Evolutionary conservation across 2,329 filamentous ascomycete species (phyloP).

Genomic region (Fonsecaea erecta): DNA sequence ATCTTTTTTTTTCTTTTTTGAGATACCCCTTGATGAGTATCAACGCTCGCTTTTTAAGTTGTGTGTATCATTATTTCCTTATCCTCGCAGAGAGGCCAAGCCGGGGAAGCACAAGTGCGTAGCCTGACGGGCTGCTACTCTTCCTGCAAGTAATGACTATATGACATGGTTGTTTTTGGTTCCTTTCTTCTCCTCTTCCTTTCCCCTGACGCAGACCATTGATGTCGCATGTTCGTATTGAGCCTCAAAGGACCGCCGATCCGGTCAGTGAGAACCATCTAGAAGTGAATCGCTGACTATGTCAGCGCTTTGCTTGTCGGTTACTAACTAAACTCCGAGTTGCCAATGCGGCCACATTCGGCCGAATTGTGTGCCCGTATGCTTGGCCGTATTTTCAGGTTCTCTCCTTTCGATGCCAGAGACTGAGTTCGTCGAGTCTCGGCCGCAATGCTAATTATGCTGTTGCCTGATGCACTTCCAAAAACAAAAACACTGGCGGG

Average conservation of each 20-base stretch:
- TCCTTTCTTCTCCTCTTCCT: background rate
- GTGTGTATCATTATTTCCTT: constrained; percentile 26
- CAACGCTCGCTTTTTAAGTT: constrained; percentile 28
- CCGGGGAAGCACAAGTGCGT: background rate
- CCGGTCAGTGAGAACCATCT: background rate
- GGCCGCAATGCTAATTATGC: background rate
- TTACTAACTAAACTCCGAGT: background rate
- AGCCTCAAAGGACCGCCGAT: background rate
- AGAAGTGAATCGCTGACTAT: background rate
- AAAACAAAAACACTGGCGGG: background rate
- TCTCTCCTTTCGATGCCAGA: background rate
- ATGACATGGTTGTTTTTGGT: constrained; percentile 2
- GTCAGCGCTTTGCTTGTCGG: background rate
- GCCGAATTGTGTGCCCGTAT: background rate
- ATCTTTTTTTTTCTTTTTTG: constrained; percentile 23
- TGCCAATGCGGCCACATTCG: background rate
- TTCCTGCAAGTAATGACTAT: constrained; percentile 12
- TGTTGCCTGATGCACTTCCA: background rate
- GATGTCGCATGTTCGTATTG: background rate
- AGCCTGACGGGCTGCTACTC: background rate
- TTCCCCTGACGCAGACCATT: background rate
- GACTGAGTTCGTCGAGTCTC: background rate
- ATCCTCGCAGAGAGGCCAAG: background rate
- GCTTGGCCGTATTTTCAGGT: background rate
- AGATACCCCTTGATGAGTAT: constrained; percentile 32